These are phyloP conservation scores for Pichia sp. DNA, from an alignment of 1,139 yeast species.

Conservation along the genomic window DNA sequence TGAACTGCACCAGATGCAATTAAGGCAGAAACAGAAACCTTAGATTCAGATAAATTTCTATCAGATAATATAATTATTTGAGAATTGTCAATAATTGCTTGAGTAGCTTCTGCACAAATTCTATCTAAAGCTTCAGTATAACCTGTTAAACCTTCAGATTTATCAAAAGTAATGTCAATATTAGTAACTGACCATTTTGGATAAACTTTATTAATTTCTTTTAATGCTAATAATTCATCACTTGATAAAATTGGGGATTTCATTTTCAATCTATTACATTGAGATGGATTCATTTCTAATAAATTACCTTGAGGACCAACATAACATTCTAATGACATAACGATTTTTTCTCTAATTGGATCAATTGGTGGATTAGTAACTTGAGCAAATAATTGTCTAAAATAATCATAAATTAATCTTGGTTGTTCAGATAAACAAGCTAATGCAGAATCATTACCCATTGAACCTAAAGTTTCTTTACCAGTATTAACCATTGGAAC, in stretches of 20 bases:
- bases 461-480: conserved; percentile 92
- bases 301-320: conserved; percentile 97
- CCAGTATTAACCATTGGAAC: conserved; percentile 94
- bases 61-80: conserved; percentile 77
- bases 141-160: conserved; percentile 77
- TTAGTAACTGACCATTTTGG: conserved; percentile 81
- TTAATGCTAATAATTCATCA: conserved; percentile 67
- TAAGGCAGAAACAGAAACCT: conserved; percentile 81
- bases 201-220: conserved; percentile 63
- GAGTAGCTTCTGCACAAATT: conserved; percentile 81
- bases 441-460: conserved; percentile 98
- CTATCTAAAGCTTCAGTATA: conserved; percentile 81
- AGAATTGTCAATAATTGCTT: conserved; percentile 70
- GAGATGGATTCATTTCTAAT: conserved; percentile 85
- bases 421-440: conserved; percentile 96
- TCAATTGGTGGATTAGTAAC: conserved; percentile 99
- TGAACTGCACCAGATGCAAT: conserved; percentile 97
- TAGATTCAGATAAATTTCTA: conserved; percentile 48
- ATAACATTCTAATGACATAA: conserved; percentile 95
- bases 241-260: conserved; percentile 77
- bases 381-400: conserved; percentile 95
- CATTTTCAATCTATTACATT: conserved; percentile 81
- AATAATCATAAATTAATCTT: conserved; percentile 82
- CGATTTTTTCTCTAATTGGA: conserved; percentile 94
- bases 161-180: conserved; percentile 87